Base-by-base conservation (phyloP, 495 filamentous ascomycete genomes). In the Penicillium daleae region DNA sequence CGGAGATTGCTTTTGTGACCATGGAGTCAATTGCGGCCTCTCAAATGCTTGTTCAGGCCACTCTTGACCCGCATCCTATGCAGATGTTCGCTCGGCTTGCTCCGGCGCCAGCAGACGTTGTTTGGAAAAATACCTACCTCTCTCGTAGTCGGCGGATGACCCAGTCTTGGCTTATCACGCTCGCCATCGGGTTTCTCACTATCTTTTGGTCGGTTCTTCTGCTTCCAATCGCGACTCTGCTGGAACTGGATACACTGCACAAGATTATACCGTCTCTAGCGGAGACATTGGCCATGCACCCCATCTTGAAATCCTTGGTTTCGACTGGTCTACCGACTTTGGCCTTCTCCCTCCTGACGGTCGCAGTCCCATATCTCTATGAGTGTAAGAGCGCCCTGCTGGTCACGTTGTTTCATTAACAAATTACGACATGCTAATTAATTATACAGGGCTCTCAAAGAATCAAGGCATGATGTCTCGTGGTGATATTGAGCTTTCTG, bases 51-150 rank as follows among this genome's bases (percentile, higher is more conserved):
- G 88, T 96, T 44, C 95, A 99, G 73, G 92, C 96, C 0, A 87
- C 93, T 5, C 84, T 99, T 29, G 93, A 97, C 68, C 92, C 95
- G 1, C 87, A 88, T 24, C 96, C 96, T 12, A 88, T 90, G 68
- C 88, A 89, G 54, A 79, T 98, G n/a, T 78, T 93, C 21, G 92
- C 92, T 13, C 91, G 91, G 32, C 86, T 90, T 56, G 92, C 94
- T 1, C 95, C 95, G 0, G 86, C 92, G 2, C 95, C 95, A 3
- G 85, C 90, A 2, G 93, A 97, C 72, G 85, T 99, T 21, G 84
- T 97, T 3, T 99, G 95, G 95, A 81, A 81, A 55, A 98, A 98
- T 66, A 97, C 92, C 0, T 99, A 98, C 65, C 71, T 92, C n/a
- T 84, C 94, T 8, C 87, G 90, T 6, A 79, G 85, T 2, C 85